Evolutionary conservation across 2,329 filamentous ascomycete genomes (phyloP), one percentile per base, ranked within the genome.

Genomic region (Calonectria hawksworthii): DNA sequence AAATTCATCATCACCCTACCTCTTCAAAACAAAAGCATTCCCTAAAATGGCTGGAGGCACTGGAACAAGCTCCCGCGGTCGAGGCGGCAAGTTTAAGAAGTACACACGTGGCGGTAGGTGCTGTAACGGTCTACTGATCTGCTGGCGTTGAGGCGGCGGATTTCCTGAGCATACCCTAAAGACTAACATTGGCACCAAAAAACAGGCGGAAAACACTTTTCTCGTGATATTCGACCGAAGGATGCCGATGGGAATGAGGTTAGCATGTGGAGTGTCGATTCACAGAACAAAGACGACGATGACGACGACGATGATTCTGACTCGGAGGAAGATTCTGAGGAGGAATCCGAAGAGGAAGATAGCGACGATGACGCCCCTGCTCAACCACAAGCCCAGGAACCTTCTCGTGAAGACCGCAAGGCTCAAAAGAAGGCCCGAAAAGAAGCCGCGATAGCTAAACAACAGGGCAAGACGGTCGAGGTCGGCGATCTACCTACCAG

Each of bases 1-100:
- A 72, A 74, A 68, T 23, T 51, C 72, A 74, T 65, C 71, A 69
- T 30, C 66, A 69, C 28, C 34, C 34, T 61, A 30, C 64, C 36
- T 41, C 56, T 52, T 26, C 34, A 38, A n/a, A 44, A 64, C 41
- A 65, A 63, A 34, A 70, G 47, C 50, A 72, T 50, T 72, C 56
- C 34, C 61, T 74, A 82, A 86, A 66, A 90, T 92, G 90, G 84
- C 88, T 83, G 85, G 85, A 76, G 83, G 84, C 74, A 86, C 89
- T 54, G 88, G 88, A 77, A 81, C 85, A 51, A 88, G 85, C 84
- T 89, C 93, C 78, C 91, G 95, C 84, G 96, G 95, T 80, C 94
- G 96, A 84, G 96, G 94, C 82, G 95, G 96, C 86, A 99, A 99
- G 88, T 98, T 96, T 86, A 94, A 93, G 88, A 99, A 98, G 89